Evolutionary conservation across 2,329 filamentous ascomycete species (phyloP), one percentile per base, ranked within the genome.

Genomic region (Metarhizium brunneum): DNA sequence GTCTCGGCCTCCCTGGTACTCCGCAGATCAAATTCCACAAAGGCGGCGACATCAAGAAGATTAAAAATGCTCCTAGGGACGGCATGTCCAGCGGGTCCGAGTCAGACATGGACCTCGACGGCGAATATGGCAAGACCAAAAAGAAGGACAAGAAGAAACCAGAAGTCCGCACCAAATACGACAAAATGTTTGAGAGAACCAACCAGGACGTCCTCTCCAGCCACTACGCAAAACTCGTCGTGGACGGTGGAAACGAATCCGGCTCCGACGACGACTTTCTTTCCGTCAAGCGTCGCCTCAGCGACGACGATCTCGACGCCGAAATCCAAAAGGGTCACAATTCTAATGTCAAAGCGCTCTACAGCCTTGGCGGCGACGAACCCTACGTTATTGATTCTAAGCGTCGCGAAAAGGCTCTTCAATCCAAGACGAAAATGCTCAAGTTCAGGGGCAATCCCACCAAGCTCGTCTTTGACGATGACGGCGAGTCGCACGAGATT

Each of bases 161-260:
- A 11, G 82, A 85, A 63, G 89, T 96, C 18, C 83, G 91, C 59
- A 99, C 95, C 36, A 97, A 96, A 71, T 95, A 95, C 69, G 91
- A 99, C 71, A 87, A 90, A 63, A 97, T 99, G 94, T 96, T 97
- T 71, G 92, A 96, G 75, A 82, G 94, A 58, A 88, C 87, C 63
- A 99, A 99, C 71, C 92, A 97, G 71, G 92, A 96, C 67, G 88
- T 99, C 36, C 73, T 99, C 60, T 92, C 92, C n/a, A 85, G 87
- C 55, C 94, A 99, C 72, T 97, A 96, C 76, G 83, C 84, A 57
- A 96, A 92, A 66, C 80, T 99, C 60, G 85, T 97, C 58, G 79
- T 79, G 6, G 69, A 78, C 57, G 81, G 77, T 16, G 82, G 82
- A 54, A 81, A 78, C 5, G 83, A 43, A 32, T 36, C 55, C 47